Evolutionary conservation across 148 eudicot genomes (phyloP), one percentile per base, ranked within the genome.

Genomic region (Rhododendron ferrugineum): DNA sequence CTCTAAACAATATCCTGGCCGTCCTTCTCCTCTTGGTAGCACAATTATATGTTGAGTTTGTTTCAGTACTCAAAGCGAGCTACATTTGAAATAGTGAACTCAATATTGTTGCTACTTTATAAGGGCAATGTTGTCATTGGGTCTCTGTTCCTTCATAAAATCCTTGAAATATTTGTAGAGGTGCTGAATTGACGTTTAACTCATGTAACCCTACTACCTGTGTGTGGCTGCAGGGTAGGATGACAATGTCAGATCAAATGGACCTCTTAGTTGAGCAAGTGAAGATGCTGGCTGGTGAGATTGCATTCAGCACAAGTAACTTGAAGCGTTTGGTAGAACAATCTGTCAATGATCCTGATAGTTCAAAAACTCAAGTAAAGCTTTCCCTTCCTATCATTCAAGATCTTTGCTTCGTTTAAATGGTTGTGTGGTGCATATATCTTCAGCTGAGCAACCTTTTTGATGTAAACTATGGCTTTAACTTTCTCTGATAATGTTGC

Each of bases 271-370:
- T 90, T 84, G 99, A 97, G 92, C 99, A 97, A 92, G 99, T 95
- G 68, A 97, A 97, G 91, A 97, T 95, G 99, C 99, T 97, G 82
- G 95, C 95, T 84, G 99, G 98, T 54, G 99, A 95, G 86, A 97
- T 95, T 92, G 99, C 99, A 80, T 93, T 97, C 92, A 93, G 92
- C 84, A 93, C 98, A 32, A 97, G 99, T 87, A 93, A 98, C 11
- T 92, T 97, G 86, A 97, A 97, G 87, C 98, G 99, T 85, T 86
- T 97, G 88, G 90, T 92, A 42, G 99, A 97, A 76, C 99, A 97
- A 88, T 95, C 96, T 73, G 88, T 86, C 83, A 91, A 92, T 90
- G 93, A 94, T 86, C 99, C 99, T 14, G 95, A 92, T 44, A 89
- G 95, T 85, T 91, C 95, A 76, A 95, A 89, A 90, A 75, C 90